Evolutionary conservation across 495 filamentous ascomycete species (phyloP).

Genomic region (Aspergillus ellipticus): DNA sequence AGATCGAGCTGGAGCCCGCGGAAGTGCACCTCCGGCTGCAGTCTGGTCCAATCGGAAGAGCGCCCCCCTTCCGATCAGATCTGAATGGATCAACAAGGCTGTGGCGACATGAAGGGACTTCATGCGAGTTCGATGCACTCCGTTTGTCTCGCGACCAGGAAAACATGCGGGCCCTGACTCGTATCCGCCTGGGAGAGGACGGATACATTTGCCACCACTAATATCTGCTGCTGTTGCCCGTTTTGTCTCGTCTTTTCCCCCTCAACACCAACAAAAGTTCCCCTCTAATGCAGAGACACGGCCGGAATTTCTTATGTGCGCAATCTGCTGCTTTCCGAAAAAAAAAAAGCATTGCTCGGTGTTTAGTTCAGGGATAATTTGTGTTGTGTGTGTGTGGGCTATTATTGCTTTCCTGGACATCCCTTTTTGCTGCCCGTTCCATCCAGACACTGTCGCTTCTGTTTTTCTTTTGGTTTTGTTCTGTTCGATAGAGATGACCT

Average conservation of each 20-base stretch:
- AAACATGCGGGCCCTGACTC: neutral
- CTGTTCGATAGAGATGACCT: neutral
- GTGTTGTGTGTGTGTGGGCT: neutral
- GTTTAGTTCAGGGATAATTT: neutral
- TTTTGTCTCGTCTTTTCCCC: neutral
- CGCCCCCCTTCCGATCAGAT: neutral
- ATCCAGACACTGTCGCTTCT: no score
- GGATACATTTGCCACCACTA: neutral
- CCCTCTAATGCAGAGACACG: conserved; percentile 5
- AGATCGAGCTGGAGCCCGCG: neutral
- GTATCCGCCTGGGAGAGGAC: neutral
- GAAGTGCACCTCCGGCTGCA: neutral
- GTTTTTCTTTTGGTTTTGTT: neutral
- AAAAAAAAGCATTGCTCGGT: neutral
- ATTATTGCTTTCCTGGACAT: neutral
- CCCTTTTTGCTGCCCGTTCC: neutral
- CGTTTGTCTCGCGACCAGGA: neutral
- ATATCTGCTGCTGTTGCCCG: no score
- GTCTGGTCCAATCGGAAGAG: neutral
- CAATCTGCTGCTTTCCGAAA: neutral
- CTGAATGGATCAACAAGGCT: neutral
- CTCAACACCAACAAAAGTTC: neutral
- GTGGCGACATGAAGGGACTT: no score
- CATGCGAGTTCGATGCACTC: no score
- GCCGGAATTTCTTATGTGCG: conserved; percentile 4